Evolutionary conservation across 345 rosid genomes (phyloP).

Genomic region (Linum usitatissimum): DNA sequence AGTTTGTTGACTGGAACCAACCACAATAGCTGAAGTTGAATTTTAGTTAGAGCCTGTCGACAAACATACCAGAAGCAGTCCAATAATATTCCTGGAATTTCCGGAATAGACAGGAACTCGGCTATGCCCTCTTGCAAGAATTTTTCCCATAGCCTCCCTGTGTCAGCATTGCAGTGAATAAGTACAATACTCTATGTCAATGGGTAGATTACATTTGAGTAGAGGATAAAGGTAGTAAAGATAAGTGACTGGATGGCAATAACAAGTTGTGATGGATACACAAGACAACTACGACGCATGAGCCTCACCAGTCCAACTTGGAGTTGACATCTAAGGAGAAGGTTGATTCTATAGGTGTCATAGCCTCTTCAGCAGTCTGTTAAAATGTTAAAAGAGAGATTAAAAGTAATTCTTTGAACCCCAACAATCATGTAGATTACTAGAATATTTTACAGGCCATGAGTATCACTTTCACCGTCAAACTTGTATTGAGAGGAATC

Average conservation of each 20-base stretch:
- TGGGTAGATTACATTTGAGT: neutral
- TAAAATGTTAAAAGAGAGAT: conserved; percentile 12
- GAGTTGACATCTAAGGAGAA: conserved; percentile 95
- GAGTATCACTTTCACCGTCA: no score
- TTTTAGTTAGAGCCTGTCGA: no score
- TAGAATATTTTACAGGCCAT: neutral
- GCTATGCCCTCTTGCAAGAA: conserved; percentile 95
- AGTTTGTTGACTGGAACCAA: neutral
- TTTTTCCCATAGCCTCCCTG: conserved; percentile 90
- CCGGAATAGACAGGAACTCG: conserved; percentile 88
- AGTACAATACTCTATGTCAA: neutral
- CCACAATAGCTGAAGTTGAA: neutral
- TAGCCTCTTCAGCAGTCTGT: conserved; percentile 98
- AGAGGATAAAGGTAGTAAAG: neutral
- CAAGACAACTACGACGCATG: neutral
- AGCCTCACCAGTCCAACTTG: conserved; percentile 82
- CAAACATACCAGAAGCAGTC: conserved; percentile 75
- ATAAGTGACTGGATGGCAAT: neutral
- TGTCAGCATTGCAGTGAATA: conserved; percentile 8
- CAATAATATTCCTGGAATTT: conserved; percentile 74
- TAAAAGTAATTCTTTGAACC: neutral
- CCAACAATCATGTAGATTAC: neutral
- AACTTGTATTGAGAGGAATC: neutral
- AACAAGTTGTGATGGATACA: conserved; percentile 5
- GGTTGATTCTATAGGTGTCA: conserved; percentile 98